Evolutionary conservation across 225 moss, liverwort and hornwort genomes (phyloP).

Genomic region (Marchantia polymorpha): DNA sequence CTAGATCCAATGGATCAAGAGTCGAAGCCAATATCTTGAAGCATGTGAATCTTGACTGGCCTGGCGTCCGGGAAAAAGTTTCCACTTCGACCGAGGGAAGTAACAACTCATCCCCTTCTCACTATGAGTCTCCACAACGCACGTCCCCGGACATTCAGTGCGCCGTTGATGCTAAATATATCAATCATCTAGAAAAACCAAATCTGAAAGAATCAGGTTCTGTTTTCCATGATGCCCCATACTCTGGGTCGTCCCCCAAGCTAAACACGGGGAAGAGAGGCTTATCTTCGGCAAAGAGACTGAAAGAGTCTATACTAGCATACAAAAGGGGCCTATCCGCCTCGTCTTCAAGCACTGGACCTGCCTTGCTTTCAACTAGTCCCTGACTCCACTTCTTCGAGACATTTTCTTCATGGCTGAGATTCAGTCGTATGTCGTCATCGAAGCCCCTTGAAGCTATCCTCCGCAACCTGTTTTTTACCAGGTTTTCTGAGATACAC

Average conservation of each 20-base stretch:
- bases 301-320: slow-evolving; percentile 39
- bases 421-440: not conserved
- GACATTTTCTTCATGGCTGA: not conserved
- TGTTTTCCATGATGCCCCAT: slow-evolving; percentile 14
- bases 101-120: slow-evolving; percentile 61
- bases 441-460: not conserved
- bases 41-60: slow-evolving; percentile 67
- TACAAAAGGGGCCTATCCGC: slow-evolving; percentile 36
- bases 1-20: slow-evolving; percentile 61
- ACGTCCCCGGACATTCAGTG: slow-evolving; percentile 44
- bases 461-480: not conserved
- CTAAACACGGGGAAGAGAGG: slow-evolving; percentile 23
- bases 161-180: slow-evolving; percentile 27
- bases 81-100: slow-evolving; percentile 65
- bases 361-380: slow-evolving; percentile 35
- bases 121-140: slow-evolving; percentile 52
- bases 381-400: slow-evolving; percentile 18
- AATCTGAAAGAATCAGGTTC: slow-evolving; percentile 10
- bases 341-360: slow-evolving; percentile 26
- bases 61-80: slow-evolving; percentile 53
- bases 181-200: slow-evolving; percentile 18
- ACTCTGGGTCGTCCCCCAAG: slow-evolving; percentile 24
- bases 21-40: slow-evolving; percentile 80
- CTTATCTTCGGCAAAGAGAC: slow-evolving; percentile 30
- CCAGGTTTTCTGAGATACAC: not conserved